phyloP scores from a whole-genome alignment of 2,329 filamentous ascomycete genomes.

The Gremmenia infestans region DNA sequence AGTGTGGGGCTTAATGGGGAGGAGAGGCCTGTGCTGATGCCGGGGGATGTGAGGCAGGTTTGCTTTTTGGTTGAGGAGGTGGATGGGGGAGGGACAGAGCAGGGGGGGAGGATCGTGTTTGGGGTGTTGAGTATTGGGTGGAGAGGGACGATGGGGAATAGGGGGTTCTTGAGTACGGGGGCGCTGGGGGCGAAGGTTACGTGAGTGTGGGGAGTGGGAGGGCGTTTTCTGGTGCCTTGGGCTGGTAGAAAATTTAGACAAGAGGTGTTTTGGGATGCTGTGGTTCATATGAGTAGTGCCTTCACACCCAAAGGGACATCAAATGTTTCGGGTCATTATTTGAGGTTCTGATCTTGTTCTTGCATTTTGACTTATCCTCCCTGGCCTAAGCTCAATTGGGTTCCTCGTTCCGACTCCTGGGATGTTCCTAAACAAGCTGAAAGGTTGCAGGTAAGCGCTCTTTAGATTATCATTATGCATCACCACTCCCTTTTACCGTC shows the following conservation, averaged over 20 bases:
- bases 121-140: slow-evolving; percentile 83
- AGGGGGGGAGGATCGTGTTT: slow-evolving; percentile 61
- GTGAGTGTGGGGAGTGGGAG: not conserved
- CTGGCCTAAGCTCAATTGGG: too few relatives aligned
- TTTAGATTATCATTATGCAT: too few relatives aligned
- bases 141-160: slow-evolving; percentile 85
- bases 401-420: too few relatives aligned
- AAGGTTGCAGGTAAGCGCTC: too few relatives aligned
- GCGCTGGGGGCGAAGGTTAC: slow-evolving; percentile 57
- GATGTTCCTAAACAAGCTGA: too few relatives aligned
- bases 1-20: slow-evolving; percentile 56
- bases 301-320: not conserved
- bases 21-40: slow-evolving; percentile 55
- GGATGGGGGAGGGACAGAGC: slow-evolving; percentile 31
- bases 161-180: slow-evolving; percentile 81
- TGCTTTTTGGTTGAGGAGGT: slow-evolving; percentile 52
- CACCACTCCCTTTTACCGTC: too few relatives aligned
- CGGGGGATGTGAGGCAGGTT: slow-evolving; percentile 61
- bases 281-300: not conserved
- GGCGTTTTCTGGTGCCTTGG: not conserved
- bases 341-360: too few relatives aligned
- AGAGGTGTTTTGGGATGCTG: not conserved
- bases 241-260: not conserved
- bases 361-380: too few relatives aligned
- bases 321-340: too few relatives aligned